phyloP scores from a whole-genome alignment of 1,284 basidiomycete genomes.

The Ceratobasidium sp. region DNA sequence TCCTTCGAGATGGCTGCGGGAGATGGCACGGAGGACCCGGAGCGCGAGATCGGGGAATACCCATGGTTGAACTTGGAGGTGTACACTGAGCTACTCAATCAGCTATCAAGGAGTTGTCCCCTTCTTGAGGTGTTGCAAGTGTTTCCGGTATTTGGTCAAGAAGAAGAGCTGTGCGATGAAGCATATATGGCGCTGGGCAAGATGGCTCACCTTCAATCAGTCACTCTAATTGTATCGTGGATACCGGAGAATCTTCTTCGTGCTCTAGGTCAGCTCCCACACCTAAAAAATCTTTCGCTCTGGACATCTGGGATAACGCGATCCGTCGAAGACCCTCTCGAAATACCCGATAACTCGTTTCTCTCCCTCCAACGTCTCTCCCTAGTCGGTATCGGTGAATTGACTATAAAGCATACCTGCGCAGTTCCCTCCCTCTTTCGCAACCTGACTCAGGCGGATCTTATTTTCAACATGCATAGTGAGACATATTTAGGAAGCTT shows the following conservation, averaged over 20 bases:
- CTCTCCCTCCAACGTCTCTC: not conserved
- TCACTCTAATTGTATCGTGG: not conserved
- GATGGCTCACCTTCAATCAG: not conserved
- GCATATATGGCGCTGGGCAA: not conserved
- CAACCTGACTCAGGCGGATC: not conserved
- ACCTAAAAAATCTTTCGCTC: not conserved
- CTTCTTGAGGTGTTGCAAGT: not conserved
- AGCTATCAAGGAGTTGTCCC: not conserved
- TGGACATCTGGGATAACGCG: not conserved
- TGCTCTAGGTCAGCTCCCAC: not conserved
- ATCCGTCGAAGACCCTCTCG: not conserved
- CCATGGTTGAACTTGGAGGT: not conserved
- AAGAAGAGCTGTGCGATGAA: not conserved
- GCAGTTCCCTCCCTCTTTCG: not conserved
- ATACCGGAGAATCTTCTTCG: not conserved
- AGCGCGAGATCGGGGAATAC: not conserved
- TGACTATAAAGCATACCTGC: not conserved
- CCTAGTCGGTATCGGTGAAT: not conserved
- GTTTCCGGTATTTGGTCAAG: not conserved
- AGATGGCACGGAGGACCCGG: not conserved
- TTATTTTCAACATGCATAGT: not conserved
- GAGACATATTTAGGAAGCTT: not conserved
- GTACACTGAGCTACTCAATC: not conserved
- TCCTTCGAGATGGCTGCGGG: not conserved
- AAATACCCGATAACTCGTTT: not conserved